Evolutionary conservation across 208 protist genomes (phyloP).

Genomic region (Leishmania aethiopica): DNA sequence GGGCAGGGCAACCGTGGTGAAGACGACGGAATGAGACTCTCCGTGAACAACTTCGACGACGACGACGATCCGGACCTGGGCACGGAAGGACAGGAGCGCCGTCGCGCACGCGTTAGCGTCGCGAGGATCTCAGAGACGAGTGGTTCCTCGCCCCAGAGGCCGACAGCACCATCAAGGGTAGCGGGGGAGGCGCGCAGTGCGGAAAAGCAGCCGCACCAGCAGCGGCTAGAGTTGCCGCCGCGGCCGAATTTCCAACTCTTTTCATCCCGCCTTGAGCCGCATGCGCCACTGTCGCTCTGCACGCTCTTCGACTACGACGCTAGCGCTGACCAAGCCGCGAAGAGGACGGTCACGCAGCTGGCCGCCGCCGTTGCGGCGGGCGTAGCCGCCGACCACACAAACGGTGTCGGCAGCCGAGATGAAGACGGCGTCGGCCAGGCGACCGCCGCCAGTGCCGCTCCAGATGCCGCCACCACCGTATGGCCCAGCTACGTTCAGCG

Average conservation of each 20-base stretch:
- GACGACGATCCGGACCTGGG: constrained; percentile 4
- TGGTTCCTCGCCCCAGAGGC: not conserved
- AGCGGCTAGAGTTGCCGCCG: constrained; percentile 24
- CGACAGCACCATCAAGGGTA: not conserved
- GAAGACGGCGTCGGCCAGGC: not conserved
- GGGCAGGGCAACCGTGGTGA: no score
- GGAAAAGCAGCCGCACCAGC: not conserved
- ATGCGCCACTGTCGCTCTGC: constrained; percentile 36
- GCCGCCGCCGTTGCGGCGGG: not conserved
- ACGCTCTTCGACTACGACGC: constrained; percentile 36
- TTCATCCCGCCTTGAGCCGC: constrained; percentile 42
- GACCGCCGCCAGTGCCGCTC: not conserved
- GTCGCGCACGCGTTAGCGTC: not conserved
- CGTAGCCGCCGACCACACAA: not conserved
- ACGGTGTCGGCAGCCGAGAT: not conserved
- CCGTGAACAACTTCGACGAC: not conserved
- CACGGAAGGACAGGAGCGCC: constrained; percentile 16
- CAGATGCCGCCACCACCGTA: not conserved
- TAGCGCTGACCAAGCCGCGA: constrained; percentile 6
- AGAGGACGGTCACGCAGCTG: not conserved
- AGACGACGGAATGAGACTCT: not conserved
- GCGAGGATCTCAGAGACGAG: not conserved
- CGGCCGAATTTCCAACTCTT: constrained; percentile 42
- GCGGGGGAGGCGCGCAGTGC: not conserved
- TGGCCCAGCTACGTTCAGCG: constrained; percentile 36